Base-by-base conservation (phyloP, 2,329 filamentous ascomycete species). In the Cladosporium sp. region DNA sequence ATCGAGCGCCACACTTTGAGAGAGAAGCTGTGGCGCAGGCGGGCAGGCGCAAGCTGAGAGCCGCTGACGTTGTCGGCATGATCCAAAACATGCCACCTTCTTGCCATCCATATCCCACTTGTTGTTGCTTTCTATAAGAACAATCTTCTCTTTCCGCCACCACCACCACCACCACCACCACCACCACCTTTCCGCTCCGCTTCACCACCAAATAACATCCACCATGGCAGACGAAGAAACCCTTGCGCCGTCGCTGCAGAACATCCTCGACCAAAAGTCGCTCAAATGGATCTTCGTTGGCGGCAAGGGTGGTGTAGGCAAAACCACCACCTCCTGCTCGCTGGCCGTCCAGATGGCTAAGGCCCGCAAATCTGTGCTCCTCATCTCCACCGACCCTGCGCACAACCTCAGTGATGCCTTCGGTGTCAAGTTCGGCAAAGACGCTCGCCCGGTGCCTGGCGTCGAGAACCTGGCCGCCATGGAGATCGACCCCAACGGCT, bases 281-380 rank as follows among this genome's bases (percentile, higher is more conserved):
- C 89, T 99, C 65, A 92, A 95, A 78, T 99, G 95, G 95, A 96
- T 99, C 81, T 99, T 99, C 76, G 95, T 99, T 68, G 95, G 95
- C 75, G 95, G 95, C 72, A 99, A 99, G 82, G 95, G 95, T 76
- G 95, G 95, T 78, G 95, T 99, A 55, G 95, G 95, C 79, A 99
- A 99, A 85, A 99, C 95, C 32, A 99, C 95, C n/a, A 99, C 95
- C 18, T 98, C 94, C 8, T 99, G 95, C 82, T 97, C 94, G 11
- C 90, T 99, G 71, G 95, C 95, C 70, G 98, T 99, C 78, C 95
- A 99, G 82, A 92, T 99, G 71, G 93, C 95, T 74, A 93, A 91
- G 80, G 92, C 93, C 74, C 92, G 95, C 81, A 94, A 94, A 81
- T 96, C 92, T 68, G 95, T 99, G 68, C 88, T 99, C 66, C 90